Percentiles rank a stretch among this genome's conserved stretches.
Conservation (phyloP, 2,329 filamentous ascomycete species). For the Xylaria sp. region DNA sequence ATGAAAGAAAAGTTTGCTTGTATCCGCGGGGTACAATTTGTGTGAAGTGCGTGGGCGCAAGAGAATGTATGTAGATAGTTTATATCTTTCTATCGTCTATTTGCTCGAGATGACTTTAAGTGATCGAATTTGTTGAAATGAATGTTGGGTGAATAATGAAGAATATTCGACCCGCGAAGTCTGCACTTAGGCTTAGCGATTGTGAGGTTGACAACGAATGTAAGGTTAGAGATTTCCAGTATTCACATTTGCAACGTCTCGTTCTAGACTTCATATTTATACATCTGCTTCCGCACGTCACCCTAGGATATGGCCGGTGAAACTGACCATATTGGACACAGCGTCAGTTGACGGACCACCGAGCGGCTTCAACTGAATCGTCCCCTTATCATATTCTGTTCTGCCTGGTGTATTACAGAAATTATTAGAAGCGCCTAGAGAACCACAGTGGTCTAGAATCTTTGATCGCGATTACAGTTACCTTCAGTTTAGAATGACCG, state of each 20-base stretch:
- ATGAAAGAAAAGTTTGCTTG: neutral
- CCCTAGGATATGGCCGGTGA: neutral
- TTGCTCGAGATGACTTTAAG: constrained; percentile 17
- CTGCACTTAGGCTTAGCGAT: constrained; percentile 18
- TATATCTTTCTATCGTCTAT: constrained; percentile 8
- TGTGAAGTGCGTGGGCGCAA: constrained; percentile 2
- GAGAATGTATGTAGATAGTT: constrained; percentile 8
- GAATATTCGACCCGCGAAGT: constrained; percentile 23
- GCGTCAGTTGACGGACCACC: neutral
- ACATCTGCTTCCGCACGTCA: neutral
- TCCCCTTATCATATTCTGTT: neutral
- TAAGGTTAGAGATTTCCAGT: constrained; percentile 7
- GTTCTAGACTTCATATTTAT: constrained; percentile 28
- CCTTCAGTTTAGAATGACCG: constrained; percentile 9
- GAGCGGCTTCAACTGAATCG: constrained; percentile 2
- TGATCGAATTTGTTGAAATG: constrained; percentile 21
- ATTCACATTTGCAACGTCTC: neutral
- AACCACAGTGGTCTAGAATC: neutral
- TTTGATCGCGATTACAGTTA: neutral
- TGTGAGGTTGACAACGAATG: constrained; percentile 21
- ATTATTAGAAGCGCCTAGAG: neutral
- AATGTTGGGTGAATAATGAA: constrained; percentile 15
- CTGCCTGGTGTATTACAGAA: neutral
- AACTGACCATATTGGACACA: neutral
- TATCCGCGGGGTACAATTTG: neutral